A percentile compares a stretch with the other conserved stretches of the same genome.
Evolutionary conservation across 768 basidiomycete genomes (phyloP).

Genomic region (Lactarius indigo): DNA sequence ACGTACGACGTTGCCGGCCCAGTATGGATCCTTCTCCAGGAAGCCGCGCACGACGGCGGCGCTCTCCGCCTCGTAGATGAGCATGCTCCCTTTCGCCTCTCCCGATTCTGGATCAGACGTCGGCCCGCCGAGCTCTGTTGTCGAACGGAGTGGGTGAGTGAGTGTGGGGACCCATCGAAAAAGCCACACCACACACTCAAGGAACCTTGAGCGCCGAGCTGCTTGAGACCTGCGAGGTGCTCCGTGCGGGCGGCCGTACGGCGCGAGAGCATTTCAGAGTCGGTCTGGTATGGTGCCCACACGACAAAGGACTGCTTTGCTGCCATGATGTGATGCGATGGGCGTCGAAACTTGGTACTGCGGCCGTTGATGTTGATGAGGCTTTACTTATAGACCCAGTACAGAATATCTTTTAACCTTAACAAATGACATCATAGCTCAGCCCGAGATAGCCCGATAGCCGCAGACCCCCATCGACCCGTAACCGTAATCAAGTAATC

Average conservation of each 20-base stretch:
- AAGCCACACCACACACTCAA: constrained; percentile 24
- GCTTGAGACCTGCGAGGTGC: constrained; percentile 2
- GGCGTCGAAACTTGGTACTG: too few species aligned
- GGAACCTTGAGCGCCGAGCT: background rate
- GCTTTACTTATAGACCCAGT: too few species aligned
- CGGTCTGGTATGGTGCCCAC: constrained; percentile 14
- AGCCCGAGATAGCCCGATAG: too few species aligned
- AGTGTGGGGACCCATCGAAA: too few species aligned
- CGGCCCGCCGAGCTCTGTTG: constrained; percentile 1
- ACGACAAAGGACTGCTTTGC: constrained; percentile 1
- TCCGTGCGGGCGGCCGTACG: background rate
- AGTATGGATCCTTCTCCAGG: constrained; percentile 44
- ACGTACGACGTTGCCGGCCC: constrained; percentile 38
- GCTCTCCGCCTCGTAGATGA: constrained; percentile 52
- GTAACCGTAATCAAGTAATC: too few species aligned
- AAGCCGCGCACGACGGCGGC: constrained; percentile 44
- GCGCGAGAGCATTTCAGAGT: constrained; percentile 2
- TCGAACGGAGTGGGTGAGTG: constrained; percentile 28
- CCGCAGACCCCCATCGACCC: too few species aligned
- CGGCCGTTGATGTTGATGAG: too few species aligned
- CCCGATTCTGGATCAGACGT: constrained; percentile 19
- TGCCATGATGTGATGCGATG: too few species aligned
- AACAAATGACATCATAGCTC: too few species aligned
- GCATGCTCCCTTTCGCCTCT: constrained; percentile 59
- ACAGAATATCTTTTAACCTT: too few species aligned